Evolutionary conservation across 768 basidiomycete species (phyloP), one percentile per base, ranked within the genome.

Genomic region (Bullera alba): DNA sequence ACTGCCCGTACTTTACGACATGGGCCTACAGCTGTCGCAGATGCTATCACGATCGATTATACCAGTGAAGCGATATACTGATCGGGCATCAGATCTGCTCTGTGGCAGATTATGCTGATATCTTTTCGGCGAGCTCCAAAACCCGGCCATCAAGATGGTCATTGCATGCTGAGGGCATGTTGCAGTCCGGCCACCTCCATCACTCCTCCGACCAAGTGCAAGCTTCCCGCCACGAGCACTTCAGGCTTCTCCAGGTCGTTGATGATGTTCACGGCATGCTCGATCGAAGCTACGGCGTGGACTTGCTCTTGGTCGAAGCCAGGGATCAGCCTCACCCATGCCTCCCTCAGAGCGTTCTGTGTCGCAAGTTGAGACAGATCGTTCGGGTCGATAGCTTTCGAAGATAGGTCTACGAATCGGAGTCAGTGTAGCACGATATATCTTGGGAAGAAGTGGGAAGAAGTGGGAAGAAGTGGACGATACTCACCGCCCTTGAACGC

Each of bases 161-260:
- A 71, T 23, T 61, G 60, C 63, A 72, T 68, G 16, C 59, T 57
- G 27, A 72, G 48, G 2, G 63, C 58, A 27, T 82, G 79, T n/a
- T 84, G 80, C 34, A 97, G 70, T 19, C 82, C 84, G 16, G 90
- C 86, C 14, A 87, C 90, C 67, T 96, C 93, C 47, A 97, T 85
- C 12, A 91, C 77, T 2, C 95, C 95, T 17, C 95, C 95, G 5
- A 97, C 83, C 15, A 99, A 79, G 74, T 92, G 92, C 56, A 99
- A 70, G 72, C 90, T 95, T 3, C 95, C 95, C 2, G 89, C 79
- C 5, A 93, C 90, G 15, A 99, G 76, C n/a, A 90, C 81, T 49
- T 85, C 77, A 25, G 54, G 46, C 47, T 53, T 37, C 27, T 50
- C 49, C 4, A 81, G 62, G 2, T 72, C 61, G 12, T 82, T 78